Evolutionary conservation across 768 basidiomycete species (phyloP), one percentile per base, ranked within the genome.

Genomic region (Mycena capillaripes): DNA sequence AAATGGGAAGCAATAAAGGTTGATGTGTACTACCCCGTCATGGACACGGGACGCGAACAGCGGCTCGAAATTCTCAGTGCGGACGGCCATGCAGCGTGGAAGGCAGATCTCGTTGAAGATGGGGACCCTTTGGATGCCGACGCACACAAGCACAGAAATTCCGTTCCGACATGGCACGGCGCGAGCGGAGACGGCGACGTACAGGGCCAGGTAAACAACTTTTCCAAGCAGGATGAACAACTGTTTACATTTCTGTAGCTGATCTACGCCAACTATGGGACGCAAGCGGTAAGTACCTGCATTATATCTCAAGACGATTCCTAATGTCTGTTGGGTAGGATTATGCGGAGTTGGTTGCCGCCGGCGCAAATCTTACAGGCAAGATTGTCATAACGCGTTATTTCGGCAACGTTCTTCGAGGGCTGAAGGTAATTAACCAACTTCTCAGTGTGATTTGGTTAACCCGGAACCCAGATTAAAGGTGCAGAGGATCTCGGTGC

Each of bases 131-230:
- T 88, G 4, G 97, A 98, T 77, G 86, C 89, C 27, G 91, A 93
- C 66, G 94, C 94, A 7, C 85, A 88, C 66, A 87, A 89, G 71
- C 91, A 93, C 75, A 87, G 86, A 62, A 85, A 92, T 68, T 85
- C 89, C 25, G 88, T 97, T 17, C 91, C 93, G 0, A 82, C 93
- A n/a, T 99, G 94, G 90, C 96, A 97, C 81, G 97, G 95, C 5
- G 82, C 95, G 16, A 95, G 93, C 76, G 88, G 87, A 55, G 90
- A 89, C 53, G 97, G 97, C 1, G 90, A 92, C 70, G 96, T 89
- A 21, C 84, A 87, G 36, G 94, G 94, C 6, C 84, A 89, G 72
- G 77, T 91, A 57, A 48, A n/a, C 8, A 32, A n/a, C 29, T 66
- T 19, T 2, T 30, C 3, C 11, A 4, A 21, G 32, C 21, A 38